Evolutionary conservation across 129 eudicot genomes (phyloP).

Genomic region (Flaveria robusta): DNA sequence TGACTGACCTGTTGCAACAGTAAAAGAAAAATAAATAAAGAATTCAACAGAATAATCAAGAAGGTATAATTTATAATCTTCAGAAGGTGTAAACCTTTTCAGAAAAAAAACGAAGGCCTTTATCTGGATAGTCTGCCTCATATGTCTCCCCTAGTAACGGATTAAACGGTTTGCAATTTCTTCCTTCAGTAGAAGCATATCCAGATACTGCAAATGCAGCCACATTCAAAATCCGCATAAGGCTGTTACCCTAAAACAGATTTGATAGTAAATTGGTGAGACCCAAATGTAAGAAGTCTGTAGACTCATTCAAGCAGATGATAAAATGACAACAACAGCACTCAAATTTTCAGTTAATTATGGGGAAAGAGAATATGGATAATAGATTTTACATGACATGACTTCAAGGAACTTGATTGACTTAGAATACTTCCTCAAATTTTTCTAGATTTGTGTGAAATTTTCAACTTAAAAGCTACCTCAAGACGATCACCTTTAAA

Average conservation of each 20-base stretch:
- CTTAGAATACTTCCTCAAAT: neutral
- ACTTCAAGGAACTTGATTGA: conserved; percentile 4
- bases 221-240: conserved; percentile 94
- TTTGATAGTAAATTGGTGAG: conserved; percentile 28
- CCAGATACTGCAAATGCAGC: conserved; percentile 99
- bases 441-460: neutral
- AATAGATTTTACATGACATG: neutral
- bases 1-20: conserved; percentile 76
- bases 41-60: neutral
- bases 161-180: conserved; percentile 92
- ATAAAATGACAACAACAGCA: neutral
- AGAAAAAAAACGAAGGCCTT: conserved; percentile 88
- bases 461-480: neutral
- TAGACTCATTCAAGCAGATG: conserved; percentile 25
- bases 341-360: neutral
- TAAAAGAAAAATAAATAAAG: neutral
- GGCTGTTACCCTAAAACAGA: conserved; percentile 83
- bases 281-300: conserved; percentile 17
- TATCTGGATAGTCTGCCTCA: conserved; percentile 97
- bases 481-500: conserved; percentile 7
- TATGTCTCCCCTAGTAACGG: conserved; percentile 96
- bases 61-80: neutral
- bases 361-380: conserved; percentile 3
- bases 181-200: conserved; percentile 97
- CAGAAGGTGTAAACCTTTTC: conserved; percentile 67